Base-by-base conservation (phyloP, 495 filamentous ascomycete genomes). In the Penicillium atrosanguineum region DNA sequence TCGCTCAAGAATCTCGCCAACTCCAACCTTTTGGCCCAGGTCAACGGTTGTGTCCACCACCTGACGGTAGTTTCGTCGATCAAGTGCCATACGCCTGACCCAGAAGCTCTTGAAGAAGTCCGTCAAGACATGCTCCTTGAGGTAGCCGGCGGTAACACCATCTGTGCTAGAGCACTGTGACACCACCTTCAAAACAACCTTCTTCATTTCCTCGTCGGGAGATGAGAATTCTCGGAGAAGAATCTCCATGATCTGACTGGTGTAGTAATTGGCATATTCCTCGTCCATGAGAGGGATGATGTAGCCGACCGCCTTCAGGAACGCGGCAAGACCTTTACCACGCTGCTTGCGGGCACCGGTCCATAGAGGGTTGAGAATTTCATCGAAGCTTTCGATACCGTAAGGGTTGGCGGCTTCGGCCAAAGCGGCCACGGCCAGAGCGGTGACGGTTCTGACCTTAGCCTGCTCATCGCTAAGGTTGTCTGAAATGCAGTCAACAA, bases 51-150 rank as follows among this genome's bases (percentile, higher is more conserved):
- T 99, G 59, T 97, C 93, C 14, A 99, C 93, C 14, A 99, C 95
- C 69, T 96, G 93, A 55, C 91, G 82, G 64, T 97, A 97, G 69
- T 96, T 99, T 52, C 95, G 83, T 69, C 96, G 92, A 69, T 99
- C 95, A 19, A 97, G 75, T 9, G 95, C 95, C 89, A 97, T 97
- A 38, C 95, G 84, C 37, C 94, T 78, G 37, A 97, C 91, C 95
- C 95, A 99, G 77, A 99, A 99, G 60, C 87, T 89, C 77, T 97
- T 97, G 78, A 99, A 97, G 71, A 97, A 99, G 53, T 97, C 93
- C 46, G 87, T 84, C 43, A 97, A 80, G 19, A 99, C 92, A 56
- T 95, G 84, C 64, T 97, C 91, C 72, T 96, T 97, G 23, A 99
- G 80, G 64, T 97, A 99, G 44, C 83, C 83, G 39, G 91, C 88